A percentile compares a stretch with the other conserved stretches of the same genome.
Evolutionary conservation across 2,329 filamentous ascomycete genomes (phyloP).

Genomic region (Talaromyces sp.): DNA sequence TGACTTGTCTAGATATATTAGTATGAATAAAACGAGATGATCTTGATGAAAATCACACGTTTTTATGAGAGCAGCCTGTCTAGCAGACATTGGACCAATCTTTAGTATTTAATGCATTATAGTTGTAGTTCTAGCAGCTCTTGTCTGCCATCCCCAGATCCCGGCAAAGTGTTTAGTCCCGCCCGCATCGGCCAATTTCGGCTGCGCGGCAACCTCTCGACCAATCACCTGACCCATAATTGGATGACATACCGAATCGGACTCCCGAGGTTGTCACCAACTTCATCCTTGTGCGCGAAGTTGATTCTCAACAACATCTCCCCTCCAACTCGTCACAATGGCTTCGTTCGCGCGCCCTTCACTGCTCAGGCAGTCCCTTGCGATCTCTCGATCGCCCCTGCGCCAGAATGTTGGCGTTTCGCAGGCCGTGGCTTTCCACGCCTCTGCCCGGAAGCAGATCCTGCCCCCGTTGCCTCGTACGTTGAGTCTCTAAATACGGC

Average conservation of each 20-base stretch:
- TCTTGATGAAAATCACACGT: too few species aligned
- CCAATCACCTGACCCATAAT: constrained; percentile 42
- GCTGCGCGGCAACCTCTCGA: constrained; percentile 36
- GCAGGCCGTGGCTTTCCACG: constrained; percentile 82
- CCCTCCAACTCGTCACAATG: constrained; percentile 35
- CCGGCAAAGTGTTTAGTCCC: constrained; percentile 8
- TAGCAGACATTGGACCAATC: too few species aligned
- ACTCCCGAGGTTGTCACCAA: constrained; percentile 42
- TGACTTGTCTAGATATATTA: too few species aligned
- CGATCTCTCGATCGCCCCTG: constrained; percentile 37
- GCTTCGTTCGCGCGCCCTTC: constrained; percentile 45
- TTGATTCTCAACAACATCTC: constrained; percentile 18
- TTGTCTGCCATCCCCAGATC: neutral
- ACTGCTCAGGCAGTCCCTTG: constrained; percentile 41
- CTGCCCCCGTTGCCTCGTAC: constrained; percentile 84
- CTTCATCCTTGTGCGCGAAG: constrained; percentile 31
- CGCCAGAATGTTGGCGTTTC: constrained; percentile 42
- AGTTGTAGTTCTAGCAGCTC: neutral
- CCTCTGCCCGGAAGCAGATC: constrained; percentile 72
- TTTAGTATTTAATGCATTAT: too few species aligned
- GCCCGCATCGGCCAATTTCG: constrained; percentile 41
- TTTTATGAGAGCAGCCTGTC: too few species aligned
- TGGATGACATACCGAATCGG: constrained; percentile 43
- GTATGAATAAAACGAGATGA: neutral
- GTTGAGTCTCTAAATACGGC: constrained; percentile 38